Conservation (phyloP, 768 basidiomycete species). For the Suillus discolor region DNA sequence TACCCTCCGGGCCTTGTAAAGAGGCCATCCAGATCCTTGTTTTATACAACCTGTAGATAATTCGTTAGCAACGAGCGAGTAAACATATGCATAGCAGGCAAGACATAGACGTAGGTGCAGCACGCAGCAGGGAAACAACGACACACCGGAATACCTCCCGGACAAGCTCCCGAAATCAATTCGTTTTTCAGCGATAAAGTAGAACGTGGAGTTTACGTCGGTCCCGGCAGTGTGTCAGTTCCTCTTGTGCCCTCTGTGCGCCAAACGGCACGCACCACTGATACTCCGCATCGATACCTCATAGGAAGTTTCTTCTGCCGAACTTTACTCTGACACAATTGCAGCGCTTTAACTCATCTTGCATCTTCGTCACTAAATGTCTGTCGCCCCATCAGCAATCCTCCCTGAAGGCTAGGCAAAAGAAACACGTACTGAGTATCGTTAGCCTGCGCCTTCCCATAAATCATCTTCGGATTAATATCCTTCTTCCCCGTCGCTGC, state of each 20-base stretch:
- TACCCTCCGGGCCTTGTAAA: constrained; percentile 53
- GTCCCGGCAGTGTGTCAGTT: constrained; percentile 61
- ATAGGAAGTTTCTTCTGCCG: constrained; percentile 93
- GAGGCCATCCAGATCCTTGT: constrained; percentile 97
- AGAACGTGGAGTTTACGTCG: constrained; percentile 97
- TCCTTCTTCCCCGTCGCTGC: constrained; percentile 68
- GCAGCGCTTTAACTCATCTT: constrained; percentile 89
- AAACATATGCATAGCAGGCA: background rate
- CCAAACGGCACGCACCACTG: constrained; percentile 71
- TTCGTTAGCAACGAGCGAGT: constrained; percentile 5
- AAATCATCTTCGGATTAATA: constrained; percentile 96
- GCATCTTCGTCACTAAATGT: constrained; percentile 76
- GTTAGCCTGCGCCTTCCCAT: constrained; percentile 79
- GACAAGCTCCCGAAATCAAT: constrained; percentile 95
- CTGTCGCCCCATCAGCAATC: constrained; percentile 39
- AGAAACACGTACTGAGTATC: constrained; percentile 71
- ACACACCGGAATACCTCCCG: constrained; percentile 86
- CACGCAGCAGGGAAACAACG: background rate
- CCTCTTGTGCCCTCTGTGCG: background rate
- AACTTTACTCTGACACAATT: constrained; percentile 90
- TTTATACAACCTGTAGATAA: constrained; percentile 73
- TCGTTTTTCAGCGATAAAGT: constrained; percentile 93
- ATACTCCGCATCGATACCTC: constrained; percentile 99
- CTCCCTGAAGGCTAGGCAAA: background rate
- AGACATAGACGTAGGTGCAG: background rate